phyloP scores from a whole-genome alignment of 139 green algal species.

The Micractinium conductrix region DNA sequence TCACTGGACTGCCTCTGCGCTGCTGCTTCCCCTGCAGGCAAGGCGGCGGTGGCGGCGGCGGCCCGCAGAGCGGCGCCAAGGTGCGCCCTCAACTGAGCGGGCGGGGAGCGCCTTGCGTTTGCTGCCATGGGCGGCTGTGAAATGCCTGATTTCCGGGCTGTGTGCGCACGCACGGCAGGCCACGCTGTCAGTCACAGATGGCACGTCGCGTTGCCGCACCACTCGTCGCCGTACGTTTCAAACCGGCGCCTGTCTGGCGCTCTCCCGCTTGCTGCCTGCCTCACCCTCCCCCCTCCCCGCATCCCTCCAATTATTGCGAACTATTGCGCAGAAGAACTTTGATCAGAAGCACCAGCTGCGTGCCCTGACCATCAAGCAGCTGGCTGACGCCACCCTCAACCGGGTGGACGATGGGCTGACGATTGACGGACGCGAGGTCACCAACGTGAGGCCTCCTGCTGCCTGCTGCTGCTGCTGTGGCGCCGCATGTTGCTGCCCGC shows the following conservation, averaged over 20 bases:
- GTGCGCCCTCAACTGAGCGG: too few species aligned
- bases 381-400: conserved; percentile 46
- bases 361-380: conserved; percentile 74
- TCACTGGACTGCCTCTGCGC: too few species aligned
- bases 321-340: conserved; percentile 27
- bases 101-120: too few species aligned
- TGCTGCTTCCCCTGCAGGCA: conserved; percentile 4
- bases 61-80: conserved; percentile 16
- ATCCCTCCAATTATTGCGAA: background rate
- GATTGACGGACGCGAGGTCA: conserved; percentile 43
- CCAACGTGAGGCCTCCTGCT: conserved; percentile 35
- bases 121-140: too few species aligned
- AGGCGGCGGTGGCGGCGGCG: conserved; percentile 12
- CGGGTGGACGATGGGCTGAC: conserved; percentile 20
- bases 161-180: background rate
- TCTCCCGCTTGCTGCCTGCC: too few species aligned
- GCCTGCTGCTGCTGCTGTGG: background rate
- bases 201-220: background rate
- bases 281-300: background rate
- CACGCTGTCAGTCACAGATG: too few species aligned
- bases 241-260: too few species aligned
- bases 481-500: too few species aligned
- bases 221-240: too few species aligned
- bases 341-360: conserved; percentile 54
- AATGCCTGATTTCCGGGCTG: background rate